Conservation (phyloP, 208 protist genomes). For the Leishmania amazonensis region DNA sequence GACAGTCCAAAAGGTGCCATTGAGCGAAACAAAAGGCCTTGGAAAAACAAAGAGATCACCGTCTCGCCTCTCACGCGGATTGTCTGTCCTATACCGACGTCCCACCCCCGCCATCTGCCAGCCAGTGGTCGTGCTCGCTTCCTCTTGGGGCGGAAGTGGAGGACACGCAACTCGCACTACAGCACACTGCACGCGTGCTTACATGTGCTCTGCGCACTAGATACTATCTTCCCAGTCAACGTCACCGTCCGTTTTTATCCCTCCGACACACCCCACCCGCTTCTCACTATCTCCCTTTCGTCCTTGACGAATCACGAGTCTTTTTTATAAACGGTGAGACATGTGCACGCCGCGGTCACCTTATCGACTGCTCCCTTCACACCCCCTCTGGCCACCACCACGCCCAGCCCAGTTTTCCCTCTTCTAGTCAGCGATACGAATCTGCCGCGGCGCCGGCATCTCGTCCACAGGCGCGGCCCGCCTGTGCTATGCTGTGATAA, state of each 20-base stretch:
- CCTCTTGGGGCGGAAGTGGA: not conserved
- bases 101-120: not conserved
- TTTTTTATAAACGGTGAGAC: too few relatives aligned
- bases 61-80: not conserved
- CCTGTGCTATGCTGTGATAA: not conserved
- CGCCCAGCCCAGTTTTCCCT: not conserved
- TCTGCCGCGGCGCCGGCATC: constrained; percentile 3
- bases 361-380: not conserved
- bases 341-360: too few relatives aligned
- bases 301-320: too few relatives aligned
- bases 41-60: not conserved
- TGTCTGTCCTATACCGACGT: not conserved
- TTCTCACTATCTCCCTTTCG: not conserved
- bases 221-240: too few relatives aligned
- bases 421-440: not conserved
- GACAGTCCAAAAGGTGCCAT: not conserved
- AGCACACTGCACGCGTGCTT: too few relatives aligned
- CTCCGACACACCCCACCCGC: not conserved
- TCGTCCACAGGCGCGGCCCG: not conserved
- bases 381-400: not conserved
- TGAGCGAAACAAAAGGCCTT: not conserved
- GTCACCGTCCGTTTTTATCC: too few relatives aligned
- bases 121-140: not conserved
- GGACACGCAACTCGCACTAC: not conserved
- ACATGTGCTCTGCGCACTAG: too few relatives aligned